A percentile compares a stretch with the other conserved stretches of the same genome.
phyloP scores from a whole-genome alignment of 2,329 filamentous ascomycete species.

The Fusarium solani-melongenae region DNA sequence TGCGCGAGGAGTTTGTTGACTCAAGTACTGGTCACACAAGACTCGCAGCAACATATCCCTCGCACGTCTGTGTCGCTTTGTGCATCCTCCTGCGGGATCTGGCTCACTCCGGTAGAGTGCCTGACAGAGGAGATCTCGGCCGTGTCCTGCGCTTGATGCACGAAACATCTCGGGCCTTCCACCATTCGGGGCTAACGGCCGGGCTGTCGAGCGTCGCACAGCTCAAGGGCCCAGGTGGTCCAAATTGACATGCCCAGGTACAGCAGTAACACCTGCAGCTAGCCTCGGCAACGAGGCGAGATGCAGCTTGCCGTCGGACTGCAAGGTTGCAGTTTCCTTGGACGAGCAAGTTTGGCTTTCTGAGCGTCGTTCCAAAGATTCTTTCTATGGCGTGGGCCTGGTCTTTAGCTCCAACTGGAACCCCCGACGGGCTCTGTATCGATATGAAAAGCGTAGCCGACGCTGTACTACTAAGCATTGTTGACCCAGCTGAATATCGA shows the following conservation, averaged over 20 bases:
- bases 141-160: slow-evolving; percentile 5
- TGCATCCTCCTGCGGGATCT: slow-evolving; percentile 26
- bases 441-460: neutral
- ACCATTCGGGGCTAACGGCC: slow-evolving; percentile 20
- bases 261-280: slow-evolving; percentile 25
- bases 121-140: slow-evolving; percentile 17
- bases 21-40: neutral
- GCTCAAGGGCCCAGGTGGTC: neutral
- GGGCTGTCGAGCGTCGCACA: slow-evolving; percentile 17
- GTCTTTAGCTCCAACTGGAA: neutral
- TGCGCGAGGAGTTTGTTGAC: neutral
- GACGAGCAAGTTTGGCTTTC: neutral
- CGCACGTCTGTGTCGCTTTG: slow-evolving; percentile 1
- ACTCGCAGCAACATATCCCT: neutral
- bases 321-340: neutral
- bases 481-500: neutral
- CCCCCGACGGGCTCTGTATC: neutral
- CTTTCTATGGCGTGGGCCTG: neutral
- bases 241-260: slow-evolving; percentile 11
- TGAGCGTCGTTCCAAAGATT: neutral
- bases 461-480: neutral
- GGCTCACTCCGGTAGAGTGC: neutral
- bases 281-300: slow-evolving; percentile 36
- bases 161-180: slow-evolving; percentile 14
- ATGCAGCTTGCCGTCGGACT: slow-evolving; percentile 27